phyloP scores from a whole-genome alignment of 164 flowering plant species.

The Protea cynaroides region DNA sequence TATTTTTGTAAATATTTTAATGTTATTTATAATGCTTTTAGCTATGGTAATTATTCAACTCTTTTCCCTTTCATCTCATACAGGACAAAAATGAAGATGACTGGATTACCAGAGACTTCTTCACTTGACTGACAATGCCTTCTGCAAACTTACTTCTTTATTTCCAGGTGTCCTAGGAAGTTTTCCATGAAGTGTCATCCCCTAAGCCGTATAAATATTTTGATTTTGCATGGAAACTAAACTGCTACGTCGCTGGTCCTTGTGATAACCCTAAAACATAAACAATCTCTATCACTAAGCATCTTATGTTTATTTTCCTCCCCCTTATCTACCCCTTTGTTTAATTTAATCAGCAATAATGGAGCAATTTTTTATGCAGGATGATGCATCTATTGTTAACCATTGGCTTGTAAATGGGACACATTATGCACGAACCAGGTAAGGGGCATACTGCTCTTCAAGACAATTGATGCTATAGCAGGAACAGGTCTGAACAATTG shows the following conservation, averaged over 20 bases:
- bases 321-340: background rate
- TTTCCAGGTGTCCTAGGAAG: slow-evolving; percentile 51
- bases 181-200: background rate
- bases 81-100: slow-evolving; percentile 81
- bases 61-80: background rate
- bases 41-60: background rate
- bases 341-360: too few relatives aligned
- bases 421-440: too few relatives aligned
- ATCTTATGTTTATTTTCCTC: background rate
- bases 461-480: too few relatives aligned
- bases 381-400: too few relatives aligned
- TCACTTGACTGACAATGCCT: slow-evolving; percentile 90
- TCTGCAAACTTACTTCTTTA: slow-evolving; percentile 81
- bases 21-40: background rate
- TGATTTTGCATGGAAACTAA: background rate
- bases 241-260: too few relatives aligned
- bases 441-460: too few relatives aligned
- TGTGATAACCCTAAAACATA: too few relatives aligned
- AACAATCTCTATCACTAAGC: background rate
- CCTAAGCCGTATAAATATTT: background rate
- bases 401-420: too few relatives aligned
- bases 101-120: slow-evolving; percentile 88
- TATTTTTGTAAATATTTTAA: background rate
- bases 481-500: too few relatives aligned
- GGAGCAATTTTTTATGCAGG: background rate